phyloP scores from a whole-genome alignment of 805 yeast genomes.

The Soucietia sequanensis region DNA sequence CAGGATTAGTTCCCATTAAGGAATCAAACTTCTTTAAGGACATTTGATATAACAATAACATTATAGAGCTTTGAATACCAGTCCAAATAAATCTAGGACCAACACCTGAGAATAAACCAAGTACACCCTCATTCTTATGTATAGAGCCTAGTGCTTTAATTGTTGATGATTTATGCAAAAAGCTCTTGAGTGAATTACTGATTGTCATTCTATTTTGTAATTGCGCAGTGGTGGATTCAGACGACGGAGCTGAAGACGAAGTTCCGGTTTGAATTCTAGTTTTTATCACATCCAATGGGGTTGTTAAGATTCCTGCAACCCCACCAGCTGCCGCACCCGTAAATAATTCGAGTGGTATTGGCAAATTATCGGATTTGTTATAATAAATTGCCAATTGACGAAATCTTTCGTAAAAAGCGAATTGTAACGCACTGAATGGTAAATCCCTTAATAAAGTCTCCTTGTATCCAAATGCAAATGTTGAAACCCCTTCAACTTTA shows the following conservation, averaged over 20 bases:
- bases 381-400: slow-evolving; percentile 56
- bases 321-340: slow-evolving; percentile 98
- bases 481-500: slow-evolving; percentile 65
- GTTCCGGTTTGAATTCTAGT: slow-evolving; percentile 91
- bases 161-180: slow-evolving; percentile 24
- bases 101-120: slow-evolving; percentile 88
- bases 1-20: too few species aligned
- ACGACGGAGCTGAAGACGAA: slow-evolving; percentile 15
- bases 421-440: slow-evolving; percentile 94
- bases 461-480: slow-evolving; percentile 87
- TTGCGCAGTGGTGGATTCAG: neutral
- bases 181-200: slow-evolving; percentile 6
- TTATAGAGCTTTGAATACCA: slow-evolving; percentile 88
- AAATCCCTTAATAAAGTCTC: slow-evolving; percentile 91
- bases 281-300: slow-evolving; percentile 90
- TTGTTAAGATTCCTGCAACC: slow-evolving; percentile 81
- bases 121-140: slow-evolving; percentile 68
- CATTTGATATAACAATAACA: slow-evolving; percentile 84
- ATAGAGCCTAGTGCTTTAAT: slow-evolving; percentile 39
- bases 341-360: slow-evolving; percentile 60
- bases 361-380: slow-evolving; percentile 42
- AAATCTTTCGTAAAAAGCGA: slow-evolving; percentile 90
- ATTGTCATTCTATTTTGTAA: slow-evolving; percentile 1
- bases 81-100: slow-evolving; percentile 98
- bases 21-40: slow-evolving; percentile 56